Evolutionary conservation across 2,329 filamentous ascomycete genomes (phyloP).

Genomic region (Calonectria leucothoes): DNA sequence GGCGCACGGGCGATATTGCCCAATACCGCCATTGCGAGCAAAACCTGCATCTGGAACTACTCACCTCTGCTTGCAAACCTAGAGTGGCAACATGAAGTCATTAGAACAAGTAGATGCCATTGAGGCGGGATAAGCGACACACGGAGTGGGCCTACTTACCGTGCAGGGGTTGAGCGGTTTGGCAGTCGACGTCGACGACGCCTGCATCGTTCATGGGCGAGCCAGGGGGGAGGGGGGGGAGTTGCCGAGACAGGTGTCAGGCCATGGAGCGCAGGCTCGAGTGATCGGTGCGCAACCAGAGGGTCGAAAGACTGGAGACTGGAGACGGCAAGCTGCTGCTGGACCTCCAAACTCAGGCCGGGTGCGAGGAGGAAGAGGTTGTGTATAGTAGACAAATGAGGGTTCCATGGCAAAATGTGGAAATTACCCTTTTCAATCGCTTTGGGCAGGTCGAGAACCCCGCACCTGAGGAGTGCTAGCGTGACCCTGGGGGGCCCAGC

Average conservation of each 20-base stretch:
- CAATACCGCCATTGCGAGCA: constrained; percentile 9
- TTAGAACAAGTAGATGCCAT: constrained; percentile 7
- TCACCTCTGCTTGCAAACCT: constrained; percentile 40
- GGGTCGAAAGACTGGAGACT: background rate
- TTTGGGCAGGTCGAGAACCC: constrained; percentile 18
- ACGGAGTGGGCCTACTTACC: constrained; percentile 24
- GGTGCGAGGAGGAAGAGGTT: constrained; percentile 7
- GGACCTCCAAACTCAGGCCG: constrained; percentile 1
- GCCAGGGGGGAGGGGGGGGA: background rate
- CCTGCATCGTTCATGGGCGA: constrained; percentile 32
- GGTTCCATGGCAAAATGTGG: constrained; percentile 19
- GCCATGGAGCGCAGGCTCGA: background rate
- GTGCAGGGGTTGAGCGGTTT: constrained; percentile 38
- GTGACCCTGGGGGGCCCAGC: background rate
- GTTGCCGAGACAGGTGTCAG: background rate
- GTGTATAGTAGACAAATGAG: constrained; percentile 14
- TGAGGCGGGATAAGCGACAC: background rate
- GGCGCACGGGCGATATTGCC: constrained; percentile 21
- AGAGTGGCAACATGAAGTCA: background rate
- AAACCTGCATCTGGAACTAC: constrained; percentile 6
- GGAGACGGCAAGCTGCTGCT: background rate
- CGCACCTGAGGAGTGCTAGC: constrained; percentile 12
- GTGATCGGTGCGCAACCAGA: background rate
- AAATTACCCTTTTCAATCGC: constrained; percentile 29
- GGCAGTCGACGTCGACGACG: constrained; percentile 19